Base-by-base conservation (phyloP, 192 early-diverging fungal genomes). In the Coemansia sp. region DNA sequence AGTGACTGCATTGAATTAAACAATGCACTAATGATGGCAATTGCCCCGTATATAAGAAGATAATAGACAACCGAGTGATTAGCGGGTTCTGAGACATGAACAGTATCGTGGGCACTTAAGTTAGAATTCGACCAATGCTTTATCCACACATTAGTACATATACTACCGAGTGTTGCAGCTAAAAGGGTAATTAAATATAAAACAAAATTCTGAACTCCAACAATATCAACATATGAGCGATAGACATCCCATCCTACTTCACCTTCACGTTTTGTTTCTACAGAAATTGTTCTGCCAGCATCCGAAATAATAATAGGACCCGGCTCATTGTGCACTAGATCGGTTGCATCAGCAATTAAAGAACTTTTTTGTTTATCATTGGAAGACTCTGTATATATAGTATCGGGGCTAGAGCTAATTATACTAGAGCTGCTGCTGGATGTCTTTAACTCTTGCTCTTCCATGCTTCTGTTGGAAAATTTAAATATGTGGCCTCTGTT, bases 231-330 rank as follows among this genome's bases (percentile, higher is more conserved):
- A 70, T 98, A 98, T 2, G 89, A 82, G 21, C 67, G 66, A 67
- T 98, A 98, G 0, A 94, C 92, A 17, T 73, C 66, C 82, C 86
- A 88, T 46, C 85, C 78, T 8, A 98, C 94, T 11, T 83, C 86
- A 22, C 96, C 96, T 61, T 91, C 85, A 21, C 88, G 90, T 61
- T 85, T 90, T 52, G 91, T 86, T 78, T 98, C 96, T n/a, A 88
- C 85, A 0, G 85, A 74, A 58, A 91, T 95, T 5, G 67, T 81
- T 11, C 67, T 56, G 32, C 72, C 72, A 6, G 63, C 57, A 11
- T 52, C 68, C 9, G 46, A 50, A 3, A 51, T 30, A 17, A 51
- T 52, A 29, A 20, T 42, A 4, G 14, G 54, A 1, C 8, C n/a
- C 3, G 10, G 36, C 1, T 33, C 57, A 17, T 5, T 51, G 51